Conservation (phyloP, 495 filamentous ascomycete genomes). For the Tirmania nivea region DNA sequence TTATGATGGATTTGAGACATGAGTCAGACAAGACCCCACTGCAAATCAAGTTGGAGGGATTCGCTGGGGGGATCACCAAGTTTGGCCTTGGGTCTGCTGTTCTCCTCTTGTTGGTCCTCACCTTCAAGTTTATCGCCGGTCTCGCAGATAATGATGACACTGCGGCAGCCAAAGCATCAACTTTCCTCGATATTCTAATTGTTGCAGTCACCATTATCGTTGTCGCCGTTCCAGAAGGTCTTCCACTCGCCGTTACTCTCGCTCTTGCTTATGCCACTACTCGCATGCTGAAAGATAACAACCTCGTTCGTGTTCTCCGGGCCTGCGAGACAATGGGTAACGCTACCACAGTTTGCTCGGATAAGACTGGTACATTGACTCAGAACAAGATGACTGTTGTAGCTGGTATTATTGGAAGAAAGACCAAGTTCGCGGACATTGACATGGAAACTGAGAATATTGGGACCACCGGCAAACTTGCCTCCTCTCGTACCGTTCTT, state of each 20-base stretch:
- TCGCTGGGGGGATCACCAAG: constrained; percentile 88
- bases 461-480: constrained; percentile 25
- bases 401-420: constrained; percentile 49
- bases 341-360: constrained; percentile 85
- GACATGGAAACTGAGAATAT: constrained; percentile 18
- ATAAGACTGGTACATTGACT: constrained; percentile 91
- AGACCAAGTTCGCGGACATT: constrained; percentile 37
- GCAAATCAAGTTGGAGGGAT: constrained; percentile 72
- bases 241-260: constrained; percentile 80
- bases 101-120: constrained; percentile 70
- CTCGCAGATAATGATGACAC: constrained; percentile 32
- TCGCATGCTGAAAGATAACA: constrained; percentile 88
- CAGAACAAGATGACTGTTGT: constrained; percentile 85
- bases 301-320: constrained; percentile 69
- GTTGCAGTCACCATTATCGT: constrained; percentile 89
- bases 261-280: constrained; percentile 88
- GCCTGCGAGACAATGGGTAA: constrained; percentile 99
- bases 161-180: constrained; percentile 57
- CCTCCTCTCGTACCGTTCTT: constrained; percentile 32
- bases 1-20: constrained; percentile 79
- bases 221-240: constrained; percentile 81
- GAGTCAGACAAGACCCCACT: constrained; percentile 84
- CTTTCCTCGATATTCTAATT: constrained; percentile 83
- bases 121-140: constrained; percentile 66
- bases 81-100: constrained; percentile 59